Base-by-base conservation (phyloP, 305 asterid species). In the Fraxinus sp. region DNA sequence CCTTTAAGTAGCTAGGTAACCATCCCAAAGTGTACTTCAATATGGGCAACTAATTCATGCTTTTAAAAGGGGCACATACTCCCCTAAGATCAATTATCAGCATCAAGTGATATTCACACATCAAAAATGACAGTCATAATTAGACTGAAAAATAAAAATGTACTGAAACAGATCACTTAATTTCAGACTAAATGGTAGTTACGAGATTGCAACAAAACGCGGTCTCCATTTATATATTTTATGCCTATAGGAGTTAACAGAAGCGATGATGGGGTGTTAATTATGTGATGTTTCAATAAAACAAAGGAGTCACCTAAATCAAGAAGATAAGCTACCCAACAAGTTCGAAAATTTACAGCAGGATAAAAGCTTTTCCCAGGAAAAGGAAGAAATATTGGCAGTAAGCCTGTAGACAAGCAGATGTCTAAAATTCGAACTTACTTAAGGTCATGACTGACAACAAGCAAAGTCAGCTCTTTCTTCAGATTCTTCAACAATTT, bases 381-480 rank as follows among this genome's bases (percentile, higher is more conserved):
- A 5, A 73, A 76, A 41, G 59, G 59, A 49, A 49, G 59, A 14
- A 14, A 49, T 1, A 14, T 46, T 49, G 35, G 59, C 24, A 68
- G 84, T 16, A 83, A 79, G 28, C 75, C 57, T 32, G 78, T 49
- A 26, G 76, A 68, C 33, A 77, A 73, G 87, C 77, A 83, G 86
- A 75, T 24, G 82, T 72, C 22, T 10, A 68, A 22, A 59, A 6
- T 16, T 52, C 33, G 81, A 80, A 90, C 97, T 92, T 87, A 93
- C 98, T 89, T 89, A 80, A 96, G 94, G 87, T 93, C 99, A 89
- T 96, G 99, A 87, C 98, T 94, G 88, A 96, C 98, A 85, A 94
- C 90, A 79, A 96, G 99, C 88, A 94, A 79, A 6, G 97, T 91
- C 80, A 93, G 86, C 86, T 94, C 97, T 85, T 92, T 88, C 93